Conservation (phyloP, 2,329 filamentous ascomycete species). For the Aspergillus pseudoglaucus region DNA sequence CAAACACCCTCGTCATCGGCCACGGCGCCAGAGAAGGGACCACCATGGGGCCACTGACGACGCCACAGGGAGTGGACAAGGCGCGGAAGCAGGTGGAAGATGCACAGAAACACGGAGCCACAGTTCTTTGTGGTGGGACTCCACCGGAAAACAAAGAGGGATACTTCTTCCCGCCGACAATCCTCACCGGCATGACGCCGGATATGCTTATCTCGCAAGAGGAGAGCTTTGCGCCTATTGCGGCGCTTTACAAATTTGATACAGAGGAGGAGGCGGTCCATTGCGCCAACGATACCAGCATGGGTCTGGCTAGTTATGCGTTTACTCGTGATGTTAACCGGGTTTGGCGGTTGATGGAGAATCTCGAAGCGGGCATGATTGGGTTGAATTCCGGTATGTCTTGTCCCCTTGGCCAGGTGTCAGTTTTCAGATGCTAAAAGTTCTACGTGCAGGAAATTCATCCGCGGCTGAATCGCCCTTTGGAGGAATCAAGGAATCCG, state of each 20-base stretch:
- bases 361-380: constrained; percentile 64
- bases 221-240: constrained; percentile 61
- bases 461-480: constrained; percentile 62
- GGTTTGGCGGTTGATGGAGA: constrained; percentile 60
- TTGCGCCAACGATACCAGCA: constrained; percentile 55
- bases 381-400: constrained; percentile 54
- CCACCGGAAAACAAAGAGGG: constrained; percentile 43
- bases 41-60: constrained; percentile 57
- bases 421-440: constrained; percentile 1
- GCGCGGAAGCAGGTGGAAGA: constrained; percentile 56
- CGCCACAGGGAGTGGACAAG: constrained; percentile 51
- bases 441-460: constrained; percentile 44
- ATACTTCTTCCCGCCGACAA: constrained; percentile 66
- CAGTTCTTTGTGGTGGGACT: constrained; percentile 53
- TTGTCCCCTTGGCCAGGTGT: background rate
- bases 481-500: constrained; percentile 61
- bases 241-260: constrained; percentile 59
- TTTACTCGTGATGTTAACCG: constrained; percentile 64
- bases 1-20: constrained; percentile 50
- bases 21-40: constrained; percentile 50
- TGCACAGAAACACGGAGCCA: constrained; percentile 57
- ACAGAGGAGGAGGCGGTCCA: constrained; percentile 59
- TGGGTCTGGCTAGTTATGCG: constrained; percentile 61
- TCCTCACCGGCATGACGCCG: constrained; percentile 53
- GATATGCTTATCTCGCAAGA: constrained; percentile 55